Percentiles rank a stretch among this genome's conserved stretches.
phyloP scores from a whole-genome alignment of 148 eudicot species.

The Vaccinium macrocarpon region DNA sequence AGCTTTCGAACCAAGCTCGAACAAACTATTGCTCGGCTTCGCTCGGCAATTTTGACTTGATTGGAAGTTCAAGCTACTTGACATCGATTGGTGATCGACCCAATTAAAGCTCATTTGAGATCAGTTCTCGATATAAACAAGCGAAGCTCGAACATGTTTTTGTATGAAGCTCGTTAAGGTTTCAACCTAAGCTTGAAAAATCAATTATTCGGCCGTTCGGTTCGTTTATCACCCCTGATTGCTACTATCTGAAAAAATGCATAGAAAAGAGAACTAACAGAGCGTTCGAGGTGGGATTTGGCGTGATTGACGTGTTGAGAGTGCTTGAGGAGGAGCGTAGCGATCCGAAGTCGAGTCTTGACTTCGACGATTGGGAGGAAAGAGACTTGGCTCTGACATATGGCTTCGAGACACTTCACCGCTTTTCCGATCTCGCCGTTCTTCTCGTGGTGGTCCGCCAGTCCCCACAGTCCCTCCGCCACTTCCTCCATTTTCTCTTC shows the following conservation, averaged over 20 bases:
- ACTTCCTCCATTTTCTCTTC: slow-evolving; percentile 56
- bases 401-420: slow-evolving; percentile 81
- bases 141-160: too few relatives aligned
- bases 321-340: slow-evolving; percentile 65
- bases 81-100: too few relatives aligned
- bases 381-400: slow-evolving; percentile 77
- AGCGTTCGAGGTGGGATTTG: slow-evolving; percentile 86
- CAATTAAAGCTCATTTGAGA: too few relatives aligned
- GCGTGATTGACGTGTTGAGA: slow-evolving; percentile 83
- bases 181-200: too few relatives aligned
- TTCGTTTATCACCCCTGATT: too few relatives aligned
- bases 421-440: slow-evolving; percentile 59
- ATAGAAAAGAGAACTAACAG: slow-evolving; percentile 34
- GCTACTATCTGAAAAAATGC: background rate
- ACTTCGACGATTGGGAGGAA: slow-evolving; percentile 84
- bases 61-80: too few relatives aligned
- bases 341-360: slow-evolving; percentile 84
- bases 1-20: too few relatives aligned
- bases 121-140: too few relatives aligned
- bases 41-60: too few relatives aligned
- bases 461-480: slow-evolving; percentile 89
- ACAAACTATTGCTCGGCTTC: too few relatives aligned
- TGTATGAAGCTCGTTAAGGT: too few relatives aligned
- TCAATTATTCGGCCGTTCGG: too few relatives aligned
- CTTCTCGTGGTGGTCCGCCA: slow-evolving; percentile 77